Evolutionary conservation across 148 eudicot genomes (phyloP).

Genomic region (Agrostemma githago): DNA sequence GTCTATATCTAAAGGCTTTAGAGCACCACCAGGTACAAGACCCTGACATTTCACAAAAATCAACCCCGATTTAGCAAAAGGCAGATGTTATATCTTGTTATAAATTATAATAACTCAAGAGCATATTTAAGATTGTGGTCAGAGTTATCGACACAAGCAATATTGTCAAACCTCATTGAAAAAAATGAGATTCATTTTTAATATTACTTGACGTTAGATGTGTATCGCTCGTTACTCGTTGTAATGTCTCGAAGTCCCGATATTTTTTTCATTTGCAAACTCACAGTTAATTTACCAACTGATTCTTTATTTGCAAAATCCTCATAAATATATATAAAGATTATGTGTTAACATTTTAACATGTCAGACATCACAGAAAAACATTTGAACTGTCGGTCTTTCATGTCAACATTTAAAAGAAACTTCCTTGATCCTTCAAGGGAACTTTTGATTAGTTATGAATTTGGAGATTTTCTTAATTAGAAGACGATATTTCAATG

Average conservation of each 20-base stretch:
- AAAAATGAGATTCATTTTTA: background rate
- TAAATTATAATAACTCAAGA: background rate
- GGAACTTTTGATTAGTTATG: background rate
- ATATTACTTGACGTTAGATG: background rate
- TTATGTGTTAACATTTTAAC: background rate
- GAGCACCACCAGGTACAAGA: slow-evolving; percentile 89
- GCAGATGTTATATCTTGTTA: background rate
- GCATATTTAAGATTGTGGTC: slow-evolving; percentile 6
- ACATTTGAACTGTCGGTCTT: background rate
- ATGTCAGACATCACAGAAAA: background rate
- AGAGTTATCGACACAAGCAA: slow-evolving; percentile 1
- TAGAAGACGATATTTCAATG: background rate
- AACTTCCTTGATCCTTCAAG: background rate
- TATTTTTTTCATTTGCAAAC: background rate
- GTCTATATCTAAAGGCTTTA: slow-evolving; percentile 70
- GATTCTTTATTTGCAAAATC: background rate
- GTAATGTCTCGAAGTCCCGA: background rate
- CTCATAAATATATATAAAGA: background rate
- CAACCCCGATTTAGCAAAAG: slow-evolving; percentile 3
- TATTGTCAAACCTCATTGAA: background rate
- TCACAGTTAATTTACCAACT: background rate
- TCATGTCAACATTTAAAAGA: background rate
- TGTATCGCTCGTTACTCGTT: background rate
- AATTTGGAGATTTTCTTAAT: background rate
- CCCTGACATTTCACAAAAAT: slow-evolving; percentile 53